These are phyloP conservation scores for Ceratocystis variospora DNA, from an alignment of 2,329 filamentous ascomycete genomes.

Conservation along the genomic window DNA sequence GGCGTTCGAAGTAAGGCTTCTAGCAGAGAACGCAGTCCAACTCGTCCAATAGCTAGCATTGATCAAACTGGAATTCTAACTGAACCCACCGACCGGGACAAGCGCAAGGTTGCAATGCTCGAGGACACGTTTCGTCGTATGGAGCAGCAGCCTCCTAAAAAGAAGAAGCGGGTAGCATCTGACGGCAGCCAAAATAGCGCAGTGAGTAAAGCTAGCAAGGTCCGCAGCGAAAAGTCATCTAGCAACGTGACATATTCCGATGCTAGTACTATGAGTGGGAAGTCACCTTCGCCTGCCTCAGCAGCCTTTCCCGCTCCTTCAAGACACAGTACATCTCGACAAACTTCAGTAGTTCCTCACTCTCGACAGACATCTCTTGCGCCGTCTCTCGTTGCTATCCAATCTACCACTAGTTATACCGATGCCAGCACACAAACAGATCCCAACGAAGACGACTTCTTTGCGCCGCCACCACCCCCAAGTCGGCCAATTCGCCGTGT, in stretches of 20 bases:
- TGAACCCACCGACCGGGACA: conserved; percentile 51
- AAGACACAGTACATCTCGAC: conserved; percentile 25
- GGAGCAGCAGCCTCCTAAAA: conserved; percentile 42
- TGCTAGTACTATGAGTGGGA: conserved; percentile 39
- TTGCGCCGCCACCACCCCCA: conserved; percentile 28
- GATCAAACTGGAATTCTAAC: conserved; percentile 47
- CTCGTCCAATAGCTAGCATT: conserved; percentile 41
- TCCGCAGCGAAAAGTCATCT: conserved; percentile 1
- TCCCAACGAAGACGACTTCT: conserved; percentile 40
- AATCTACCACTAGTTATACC: conserved; percentile 29
- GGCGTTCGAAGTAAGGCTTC: conserved; percentile 48
- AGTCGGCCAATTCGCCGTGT: conserved; percentile 35
- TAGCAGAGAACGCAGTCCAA: conserved; percentile 51
- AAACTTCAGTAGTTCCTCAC: conserved; percentile 29
- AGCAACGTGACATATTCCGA: conserved; percentile 35
- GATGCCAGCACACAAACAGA: conserved; percentile 43
- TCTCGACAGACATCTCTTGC: conserved; percentile 20
- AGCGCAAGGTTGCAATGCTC: conserved; percentile 52
- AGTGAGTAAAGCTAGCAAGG: conserved; percentile 14
- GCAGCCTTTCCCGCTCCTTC: conserved; percentile 25
- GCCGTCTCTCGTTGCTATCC: conserved; percentile 2
- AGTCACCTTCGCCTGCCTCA: conserved; percentile 38
- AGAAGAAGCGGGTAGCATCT: conserved; percentile 50
- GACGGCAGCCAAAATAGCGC: conserved; percentile 32
- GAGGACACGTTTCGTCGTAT: conserved; percentile 50